phyloP scores from a whole-genome alignment of 2,329 filamentous ascomycete genomes.

The Aspergillus thermomutatus region DNA sequence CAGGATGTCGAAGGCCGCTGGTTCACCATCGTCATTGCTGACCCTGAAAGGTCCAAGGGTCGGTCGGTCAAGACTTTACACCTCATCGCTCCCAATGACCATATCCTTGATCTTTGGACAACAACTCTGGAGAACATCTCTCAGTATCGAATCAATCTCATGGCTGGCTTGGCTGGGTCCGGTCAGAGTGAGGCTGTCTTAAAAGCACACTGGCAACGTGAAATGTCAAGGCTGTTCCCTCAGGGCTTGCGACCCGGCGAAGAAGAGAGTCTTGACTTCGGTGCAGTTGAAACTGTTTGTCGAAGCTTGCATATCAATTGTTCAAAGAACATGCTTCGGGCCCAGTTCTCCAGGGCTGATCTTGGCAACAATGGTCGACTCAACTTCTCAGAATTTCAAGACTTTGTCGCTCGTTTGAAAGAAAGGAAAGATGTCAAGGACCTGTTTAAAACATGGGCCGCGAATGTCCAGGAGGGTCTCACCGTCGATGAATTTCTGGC shows the following conservation, averaged over 20 bases:
- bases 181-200: constrained; percentile 77
- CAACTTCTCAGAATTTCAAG: constrained; percentile 75
- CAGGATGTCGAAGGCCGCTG: constrained; percentile 67
- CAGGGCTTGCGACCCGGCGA: constrained; percentile 44
- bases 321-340: constrained; percentile 67
- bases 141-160: constrained; percentile 81
- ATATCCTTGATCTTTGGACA: constrained; percentile 75
- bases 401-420: constrained; percentile 80
- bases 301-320: constrained; percentile 90
- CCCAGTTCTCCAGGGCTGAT: constrained; percentile 72
- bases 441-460: constrained; percentile 64
- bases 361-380: constrained; percentile 62
- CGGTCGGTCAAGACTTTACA: constrained; percentile 74
- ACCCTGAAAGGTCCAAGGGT: constrained; percentile 73
- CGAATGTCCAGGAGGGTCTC: constrained; percentile 61
- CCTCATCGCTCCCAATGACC: constrained; percentile 72
- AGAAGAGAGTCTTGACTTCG: constrained; percentile 71
- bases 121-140: constrained; percentile 79
- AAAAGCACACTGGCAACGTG: constrained; percentile 77
- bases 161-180: constrained; percentile 78
- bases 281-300: constrained; percentile 78
- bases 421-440: constrained; percentile 74
- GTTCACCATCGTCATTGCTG: constrained; percentile 86
- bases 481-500: constrained; percentile 68
- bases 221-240: constrained; percentile 69